Base-by-base conservation (phyloP, 352 stramenopile genomes). In the Phytophthora fragariaefolia region DNA sequence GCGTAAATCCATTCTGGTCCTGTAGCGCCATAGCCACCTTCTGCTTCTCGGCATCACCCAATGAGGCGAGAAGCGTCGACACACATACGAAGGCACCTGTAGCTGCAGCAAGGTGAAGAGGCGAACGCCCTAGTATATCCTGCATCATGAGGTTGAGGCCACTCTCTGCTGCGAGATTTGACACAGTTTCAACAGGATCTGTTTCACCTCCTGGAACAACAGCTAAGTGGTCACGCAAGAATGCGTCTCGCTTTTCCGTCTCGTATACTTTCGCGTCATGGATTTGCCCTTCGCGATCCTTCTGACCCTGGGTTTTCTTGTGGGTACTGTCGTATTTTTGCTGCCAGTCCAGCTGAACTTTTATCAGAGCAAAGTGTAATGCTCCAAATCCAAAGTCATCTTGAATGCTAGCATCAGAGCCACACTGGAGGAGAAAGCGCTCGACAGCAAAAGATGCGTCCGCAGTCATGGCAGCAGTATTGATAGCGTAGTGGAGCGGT, bases 391-490 rank as follows among this genome's bases (percentile, higher is more conserved):
- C 70, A 36, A 91, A 92, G n/a, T 76, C 45, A 55, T 94, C 85
- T 6, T 80, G 66, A 8, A 73, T 72, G 26, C 88, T 86, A 4
- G 66, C 71, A 54, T 89, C 71, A 5, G 83, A 74, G 9, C 84
- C 83, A 50, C 54, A 75, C 26, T 87, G 79, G 6, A 94, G 46
- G 23, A 94, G 54, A 34, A 92, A 86, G 1, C 86, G 80, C 61
- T 92, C 86, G 7, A 92, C 64, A n/a, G 91, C 82, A 36, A 94
- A 92, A 3, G 82, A 89, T n/a, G 86, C 86, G 15, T 92, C 82
- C 0, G 86, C 72, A 24, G 61, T 88, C 80, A 92, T 92, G 0
- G 71, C 73, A 5, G 82, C 80, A 7, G 73, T 68, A 40, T 94
- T 94, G 7, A 94, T 75, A 27, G 85, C 85, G 53, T 86, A 89